Conservation (phyloP, 345 rosid species). For the Triadica sebifera region DNA sequence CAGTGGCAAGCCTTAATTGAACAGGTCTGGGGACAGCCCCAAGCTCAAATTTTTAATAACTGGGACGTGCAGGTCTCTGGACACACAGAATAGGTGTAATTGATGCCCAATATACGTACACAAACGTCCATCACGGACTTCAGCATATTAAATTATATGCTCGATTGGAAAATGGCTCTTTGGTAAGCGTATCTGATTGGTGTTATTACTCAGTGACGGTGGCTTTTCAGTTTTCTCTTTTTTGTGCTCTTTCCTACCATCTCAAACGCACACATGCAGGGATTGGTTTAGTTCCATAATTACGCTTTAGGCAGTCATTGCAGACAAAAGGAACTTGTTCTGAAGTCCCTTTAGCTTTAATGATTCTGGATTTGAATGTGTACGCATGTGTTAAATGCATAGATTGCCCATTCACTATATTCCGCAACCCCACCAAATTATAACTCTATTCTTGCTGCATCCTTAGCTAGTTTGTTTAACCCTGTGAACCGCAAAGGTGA, state of each 20-base stretch:
- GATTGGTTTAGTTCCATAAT: no score
- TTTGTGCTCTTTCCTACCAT: neutral
- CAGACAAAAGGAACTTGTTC: neutral
- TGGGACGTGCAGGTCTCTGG: neutral
- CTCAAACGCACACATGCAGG: neutral
- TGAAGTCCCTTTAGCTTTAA: neutral
- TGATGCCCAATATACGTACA: no score
- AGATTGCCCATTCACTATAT: neutral
- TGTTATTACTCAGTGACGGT: neutral
- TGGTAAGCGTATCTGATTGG: neutral
- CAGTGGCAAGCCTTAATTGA: neutral
- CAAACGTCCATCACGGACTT: no score
- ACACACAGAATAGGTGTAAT: neutral
- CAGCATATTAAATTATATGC: neutral
- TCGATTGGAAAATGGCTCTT: neutral
- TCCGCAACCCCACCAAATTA: neutral
- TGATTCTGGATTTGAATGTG: neutral
- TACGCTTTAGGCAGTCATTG: neutral
- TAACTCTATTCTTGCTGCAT: neutral
- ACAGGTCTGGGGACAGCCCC: neutral
- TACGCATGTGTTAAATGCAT: neutral
- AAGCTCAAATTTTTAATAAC: neutral
- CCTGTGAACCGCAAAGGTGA: neutral
- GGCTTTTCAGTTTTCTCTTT: neutral
- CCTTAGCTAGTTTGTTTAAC: neutral